These are phyloP conservation scores for Scedosporium aurantiacum DNA, from an alignment of 2,329 filamentous ascomycete species.

Conservation along the genomic window DNA sequence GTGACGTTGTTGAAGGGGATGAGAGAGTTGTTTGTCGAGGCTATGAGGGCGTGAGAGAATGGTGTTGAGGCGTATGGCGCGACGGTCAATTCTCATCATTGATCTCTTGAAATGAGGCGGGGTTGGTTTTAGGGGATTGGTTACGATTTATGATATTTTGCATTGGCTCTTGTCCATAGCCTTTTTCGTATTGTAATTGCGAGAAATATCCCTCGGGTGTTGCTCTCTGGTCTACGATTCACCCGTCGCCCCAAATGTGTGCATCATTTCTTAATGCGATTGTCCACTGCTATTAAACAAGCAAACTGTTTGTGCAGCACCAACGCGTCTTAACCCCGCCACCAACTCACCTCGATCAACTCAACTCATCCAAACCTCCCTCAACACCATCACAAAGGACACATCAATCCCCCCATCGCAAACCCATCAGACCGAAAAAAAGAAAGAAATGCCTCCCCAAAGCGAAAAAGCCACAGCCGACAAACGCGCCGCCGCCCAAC, in stretches of 20 bases:
- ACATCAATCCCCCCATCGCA: neutral
- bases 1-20: conserved; percentile 67
- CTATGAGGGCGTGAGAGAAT: conserved; percentile 38
- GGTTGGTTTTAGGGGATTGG: neutral
- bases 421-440: neutral
- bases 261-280: no score
- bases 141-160: neutral
- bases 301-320: neutral
- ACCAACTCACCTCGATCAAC: neutral
- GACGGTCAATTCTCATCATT: neutral
- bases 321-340: neutral
- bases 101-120: neutral
- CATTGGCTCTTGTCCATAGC: neutral
- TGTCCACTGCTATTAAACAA: no score
- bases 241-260: no score
- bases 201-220: no score
- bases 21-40: conserved; percentile 65
- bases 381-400: neutral
- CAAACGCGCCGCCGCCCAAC: conserved; percentile 67
- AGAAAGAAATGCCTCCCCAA: conserved; percentile 22
- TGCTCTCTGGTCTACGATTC: no score
- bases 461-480: conserved; percentile 38
- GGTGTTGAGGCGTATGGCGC: neutral
- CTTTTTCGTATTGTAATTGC: no score
- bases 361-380: neutral